A percentile compares a stretch with the other conserved stretches of the same genome.
phyloP scores from a whole-genome alignment of 257 asterid genomes.

The Penstemon davidsonii region DNA sequence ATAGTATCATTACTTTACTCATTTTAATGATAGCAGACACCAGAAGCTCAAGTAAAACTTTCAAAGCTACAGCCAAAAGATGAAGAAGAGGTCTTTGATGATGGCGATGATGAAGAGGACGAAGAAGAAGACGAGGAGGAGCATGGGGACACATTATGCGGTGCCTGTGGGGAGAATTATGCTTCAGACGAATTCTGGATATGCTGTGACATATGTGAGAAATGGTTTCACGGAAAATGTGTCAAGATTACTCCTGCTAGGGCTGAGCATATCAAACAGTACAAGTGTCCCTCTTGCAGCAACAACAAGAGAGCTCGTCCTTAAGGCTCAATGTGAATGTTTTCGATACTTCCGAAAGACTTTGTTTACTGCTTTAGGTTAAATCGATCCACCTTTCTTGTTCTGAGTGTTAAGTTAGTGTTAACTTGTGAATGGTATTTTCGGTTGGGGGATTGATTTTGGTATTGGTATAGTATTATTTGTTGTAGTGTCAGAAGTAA shows the following conservation, averaged over 20 bases:
- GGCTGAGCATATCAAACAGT: constrained; percentile 78
- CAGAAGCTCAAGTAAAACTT: constrained; percentile 38
- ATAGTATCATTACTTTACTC: background rate
- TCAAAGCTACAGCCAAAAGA: constrained; percentile 46
- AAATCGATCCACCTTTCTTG: constrained; percentile 21
- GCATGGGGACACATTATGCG: constrained; percentile 70
- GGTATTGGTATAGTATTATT: constrained; percentile 29
- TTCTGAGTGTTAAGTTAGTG: constrained; percentile 15
- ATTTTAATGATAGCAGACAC: constrained; percentile 36
- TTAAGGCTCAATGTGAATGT: constrained; percentile 23
- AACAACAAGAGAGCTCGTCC: constrained; percentile 63
- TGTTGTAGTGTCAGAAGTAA: constrained; percentile 24
- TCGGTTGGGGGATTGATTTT: background rate
- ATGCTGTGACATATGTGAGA: constrained; percentile 78
- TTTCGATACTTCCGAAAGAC: constrained; percentile 22
- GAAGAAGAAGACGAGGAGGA: constrained; percentile 70
- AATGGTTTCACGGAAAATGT: constrained; percentile 92
- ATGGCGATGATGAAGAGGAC: constrained; percentile 58
- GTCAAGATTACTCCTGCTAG: constrained; percentile 79
- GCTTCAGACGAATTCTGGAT: constrained; percentile 78
- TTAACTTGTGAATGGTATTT: constrained; percentile 38
- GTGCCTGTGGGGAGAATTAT: constrained; percentile 64
- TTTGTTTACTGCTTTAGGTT: constrained; percentile 9
- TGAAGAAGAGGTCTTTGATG: constrained; percentile 49
- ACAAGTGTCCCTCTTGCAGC: constrained; percentile 83